Percentiles rank a stretch among this genome's conserved stretches.
Evolutionary conservation across 2,329 filamentous ascomycete species (phyloP).

Genomic region (Metarhizium album): DNA sequence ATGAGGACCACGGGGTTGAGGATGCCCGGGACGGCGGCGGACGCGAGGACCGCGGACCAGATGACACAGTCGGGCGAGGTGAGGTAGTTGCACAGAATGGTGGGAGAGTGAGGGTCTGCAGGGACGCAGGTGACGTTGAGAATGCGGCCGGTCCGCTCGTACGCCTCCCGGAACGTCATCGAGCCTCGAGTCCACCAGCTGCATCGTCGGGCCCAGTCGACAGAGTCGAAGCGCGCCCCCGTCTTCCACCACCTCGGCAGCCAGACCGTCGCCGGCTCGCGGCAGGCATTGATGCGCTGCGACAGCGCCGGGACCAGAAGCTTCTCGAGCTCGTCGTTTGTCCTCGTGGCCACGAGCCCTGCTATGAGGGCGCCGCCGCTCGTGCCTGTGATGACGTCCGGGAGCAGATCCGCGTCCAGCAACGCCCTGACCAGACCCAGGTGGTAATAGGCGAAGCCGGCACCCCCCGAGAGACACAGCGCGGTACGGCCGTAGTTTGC

Average conservation of each 20-base stretch:
- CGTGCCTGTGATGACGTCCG: constrained; percentile 92
- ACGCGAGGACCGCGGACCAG: constrained; percentile 92
- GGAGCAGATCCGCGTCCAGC: constrained; percentile 73
- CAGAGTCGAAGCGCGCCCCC: constrained; percentile 84
- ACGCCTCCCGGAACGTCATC: constrained; percentile 90
- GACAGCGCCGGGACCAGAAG: constrained; percentile 83
- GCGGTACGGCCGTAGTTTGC: constrained; percentile 90
- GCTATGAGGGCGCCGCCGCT: constrained; percentile 89
- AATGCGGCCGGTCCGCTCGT: constrained; percentile 84
- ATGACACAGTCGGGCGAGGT: constrained; percentile 95
- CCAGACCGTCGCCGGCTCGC: constrained; percentile 69
- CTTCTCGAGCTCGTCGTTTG: constrained; percentile 78
- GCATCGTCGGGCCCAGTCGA: constrained; percentile 79
- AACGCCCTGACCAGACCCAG: constrained; percentile 86
- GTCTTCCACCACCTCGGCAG: constrained; percentile 79
- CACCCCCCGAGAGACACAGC: constrained; percentile 84
- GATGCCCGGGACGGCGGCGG: constrained; percentile 90
- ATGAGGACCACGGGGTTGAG: constrained; percentile 89
- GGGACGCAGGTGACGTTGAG: constrained; percentile 94
- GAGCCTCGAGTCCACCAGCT: constrained; percentile 88
- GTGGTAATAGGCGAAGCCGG: constrained; percentile 93
- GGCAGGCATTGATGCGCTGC: constrained; percentile 71
- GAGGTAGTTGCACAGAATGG: constrained; percentile 89
- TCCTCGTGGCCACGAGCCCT: constrained; percentile 76
- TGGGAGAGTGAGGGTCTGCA: constrained; percentile 83